Percentiles rank a stretch among this genome's conserved stretches.
Conservation (phyloP, 139 green algal species). For the Ettlia oleoabundans region DNA sequence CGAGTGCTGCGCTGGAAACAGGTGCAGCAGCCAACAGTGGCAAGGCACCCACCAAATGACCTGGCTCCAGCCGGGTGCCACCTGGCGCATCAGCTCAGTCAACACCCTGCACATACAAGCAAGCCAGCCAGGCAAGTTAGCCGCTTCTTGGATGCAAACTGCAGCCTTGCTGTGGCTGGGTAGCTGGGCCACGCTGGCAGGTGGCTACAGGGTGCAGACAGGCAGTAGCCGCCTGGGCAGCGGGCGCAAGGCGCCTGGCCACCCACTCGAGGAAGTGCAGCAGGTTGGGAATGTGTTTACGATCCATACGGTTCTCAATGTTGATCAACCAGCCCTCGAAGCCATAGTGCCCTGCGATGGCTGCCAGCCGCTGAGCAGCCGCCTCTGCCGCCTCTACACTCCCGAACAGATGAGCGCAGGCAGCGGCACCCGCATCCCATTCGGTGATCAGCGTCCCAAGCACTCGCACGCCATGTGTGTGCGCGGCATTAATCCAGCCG, state of each 20-base stretch:
- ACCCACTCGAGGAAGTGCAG: slow-evolving; percentile 70
- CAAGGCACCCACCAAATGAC: slow-evolving; percentile 17
- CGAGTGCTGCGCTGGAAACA: too few relatives aligned
- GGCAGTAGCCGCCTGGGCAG: neutral
- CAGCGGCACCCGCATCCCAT: slow-evolving; percentile 59
- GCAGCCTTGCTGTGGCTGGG: too few relatives aligned
- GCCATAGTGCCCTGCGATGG: slow-evolving; percentile 62
- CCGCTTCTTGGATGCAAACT: too few relatives aligned
- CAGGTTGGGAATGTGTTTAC: slow-evolving; percentile 54
- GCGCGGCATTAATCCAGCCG: slow-evolving; percentile 78
- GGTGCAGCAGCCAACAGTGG: neutral
- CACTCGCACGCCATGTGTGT: slow-evolving; percentile 72
- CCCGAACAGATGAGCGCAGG: slow-evolving; percentile 66
- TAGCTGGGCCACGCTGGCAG: too few relatives aligned
- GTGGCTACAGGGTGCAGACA: too few relatives aligned
- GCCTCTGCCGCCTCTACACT: slow-evolving; percentile 22
- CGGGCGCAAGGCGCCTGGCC: neutral
- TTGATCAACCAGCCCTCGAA: slow-evolving; percentile 95
- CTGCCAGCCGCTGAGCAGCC: slow-evolving; percentile 63
- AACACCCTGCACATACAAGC: slow-evolving; percentile 24
- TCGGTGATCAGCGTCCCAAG: slow-evolving; percentile 87
- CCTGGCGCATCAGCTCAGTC: slow-evolving; percentile 17
- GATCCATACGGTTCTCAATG: slow-evolving; percentile 80
- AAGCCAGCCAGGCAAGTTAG: too few relatives aligned
- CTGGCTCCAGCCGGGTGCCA: slow-evolving; percentile 7